These are phyloP conservation scores for Aspergillus sp. DNA, from an alignment of 2,329 filamentous ascomycete genomes.

Conservation along the genomic window DNA sequence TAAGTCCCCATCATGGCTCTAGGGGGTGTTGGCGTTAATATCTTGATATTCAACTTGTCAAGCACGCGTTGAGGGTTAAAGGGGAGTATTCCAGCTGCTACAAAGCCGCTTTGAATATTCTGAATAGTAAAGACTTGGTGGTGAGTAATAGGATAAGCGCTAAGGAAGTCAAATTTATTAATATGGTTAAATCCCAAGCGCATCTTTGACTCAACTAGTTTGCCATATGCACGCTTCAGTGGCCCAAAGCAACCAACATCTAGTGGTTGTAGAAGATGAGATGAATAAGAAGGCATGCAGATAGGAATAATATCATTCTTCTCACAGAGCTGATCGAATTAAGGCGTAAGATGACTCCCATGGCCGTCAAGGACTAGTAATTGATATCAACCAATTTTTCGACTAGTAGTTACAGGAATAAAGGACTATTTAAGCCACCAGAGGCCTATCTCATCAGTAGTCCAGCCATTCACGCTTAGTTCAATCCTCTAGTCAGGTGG, in stretches of 20 bases:
- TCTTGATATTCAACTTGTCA: no score
- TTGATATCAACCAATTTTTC: background rate
- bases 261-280: background rate
- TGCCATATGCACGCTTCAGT: background rate
- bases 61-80: no score
- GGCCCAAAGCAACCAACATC: background rate
- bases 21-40: background rate
- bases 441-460: background rate
- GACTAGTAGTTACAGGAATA: background rate
- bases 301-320: no score
- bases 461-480: background rate
- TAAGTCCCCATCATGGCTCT: background rate
- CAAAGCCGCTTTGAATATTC: no score
- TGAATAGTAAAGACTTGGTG: background rate
- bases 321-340: background rate
- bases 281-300: background rate
- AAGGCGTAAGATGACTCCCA: background rate
- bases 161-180: background rate
- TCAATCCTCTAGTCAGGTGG: background rate
- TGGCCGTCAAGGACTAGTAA: slow-evolving; percentile 1
- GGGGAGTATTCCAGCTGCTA: no score
- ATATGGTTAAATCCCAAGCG: slow-evolving; percentile 1
- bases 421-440: background rate
- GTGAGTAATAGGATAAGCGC: background rate
- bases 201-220: background rate